Percentiles rank a stretch among this genome's conserved stretches.
phyloP scores from a whole-genome alignment of 208 protist species.

The Trypanosoma cruzi region DNA sequence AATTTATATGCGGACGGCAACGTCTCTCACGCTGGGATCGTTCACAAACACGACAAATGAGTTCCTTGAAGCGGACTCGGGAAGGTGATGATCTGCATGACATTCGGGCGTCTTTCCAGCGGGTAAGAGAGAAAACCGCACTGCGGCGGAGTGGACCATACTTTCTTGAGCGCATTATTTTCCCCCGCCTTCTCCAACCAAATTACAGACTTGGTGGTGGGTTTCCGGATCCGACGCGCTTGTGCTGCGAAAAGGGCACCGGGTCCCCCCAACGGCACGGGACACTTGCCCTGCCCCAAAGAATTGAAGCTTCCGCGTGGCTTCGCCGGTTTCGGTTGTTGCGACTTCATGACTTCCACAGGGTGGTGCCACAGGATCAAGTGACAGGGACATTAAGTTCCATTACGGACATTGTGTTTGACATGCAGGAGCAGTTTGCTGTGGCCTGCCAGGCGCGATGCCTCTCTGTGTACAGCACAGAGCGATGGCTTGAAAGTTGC shows the following conservation, averaged over 20 bases:
- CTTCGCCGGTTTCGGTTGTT: constrained; percentile 1
- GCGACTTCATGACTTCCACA: background rate
- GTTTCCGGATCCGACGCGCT: constrained; percentile 16
- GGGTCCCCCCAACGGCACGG: background rate
- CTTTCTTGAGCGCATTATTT: constrained; percentile 29
- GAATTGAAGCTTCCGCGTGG: background rate
- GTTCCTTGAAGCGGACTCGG: constrained; percentile 8
- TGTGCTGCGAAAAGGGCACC: background rate
- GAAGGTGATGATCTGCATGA: constrained; percentile 8
- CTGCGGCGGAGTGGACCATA: constrained; percentile 18
- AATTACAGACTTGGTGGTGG: background rate
- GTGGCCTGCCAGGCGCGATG: constrained; percentile 15
- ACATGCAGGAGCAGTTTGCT: constrained; percentile 34
- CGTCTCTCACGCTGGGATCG: background rate
- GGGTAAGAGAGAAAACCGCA: constrained; percentile 3
- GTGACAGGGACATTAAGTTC: background rate
- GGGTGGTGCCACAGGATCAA: constrained; percentile 4
- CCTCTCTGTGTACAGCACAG: constrained; percentile 15
- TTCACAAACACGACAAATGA: constrained; percentile 10
- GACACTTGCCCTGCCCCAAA: constrained; percentile 8
- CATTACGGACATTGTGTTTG: constrained; percentile 31
- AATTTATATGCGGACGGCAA: background rate
- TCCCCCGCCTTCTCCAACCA: background rate
- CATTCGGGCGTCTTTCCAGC: constrained; percentile 14
- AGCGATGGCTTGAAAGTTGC: constrained; percentile 10